A percentile compares a stretch with the other conserved stretches of the same genome.
Conservation (phyloP, 768 basidiomycete species). For the Suillus americanus region DNA sequence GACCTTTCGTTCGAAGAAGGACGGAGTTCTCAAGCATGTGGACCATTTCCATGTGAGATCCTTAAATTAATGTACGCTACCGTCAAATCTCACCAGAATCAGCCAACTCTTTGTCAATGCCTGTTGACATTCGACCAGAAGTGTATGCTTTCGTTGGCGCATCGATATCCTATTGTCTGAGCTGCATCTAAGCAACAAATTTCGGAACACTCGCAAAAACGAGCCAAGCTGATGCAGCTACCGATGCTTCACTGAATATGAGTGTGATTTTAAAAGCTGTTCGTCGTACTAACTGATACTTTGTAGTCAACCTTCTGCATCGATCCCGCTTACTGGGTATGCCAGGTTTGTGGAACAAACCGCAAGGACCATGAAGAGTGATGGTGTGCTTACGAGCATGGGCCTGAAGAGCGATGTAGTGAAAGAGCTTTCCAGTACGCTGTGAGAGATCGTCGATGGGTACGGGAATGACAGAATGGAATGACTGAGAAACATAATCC, state of each 20-base stretch:
- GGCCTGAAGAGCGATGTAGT: constrained; percentile 58
- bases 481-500: constrained; percentile 10
- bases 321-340: constrained; percentile 47
- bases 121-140: constrained; percentile 68
- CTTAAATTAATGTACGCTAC: background rate
- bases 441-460: constrained; percentile 60
- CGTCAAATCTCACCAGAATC: constrained; percentile 22
- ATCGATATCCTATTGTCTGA: constrained; percentile 1
- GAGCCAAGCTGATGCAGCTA: constrained; percentile 29
- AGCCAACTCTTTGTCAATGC: constrained; percentile 55
- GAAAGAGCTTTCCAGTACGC: constrained; percentile 51
- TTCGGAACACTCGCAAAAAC: constrained; percentile 56
- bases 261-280: constrained; percentile 7
- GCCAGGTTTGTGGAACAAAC: constrained; percentile 50
- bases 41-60: constrained; percentile 4
- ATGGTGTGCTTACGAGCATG: constrained; percentile 31
- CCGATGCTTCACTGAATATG: constrained; percentile 23
- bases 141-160: constrained; percentile 36
- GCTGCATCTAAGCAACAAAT: constrained; percentile 45
- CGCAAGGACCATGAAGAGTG: constrained; percentile 34
- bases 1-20: constrained; percentile 70
- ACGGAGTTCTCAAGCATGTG: constrained; percentile 45
- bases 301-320: constrained; percentile 41
- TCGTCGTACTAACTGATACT: background rate
- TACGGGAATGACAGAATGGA: constrained; percentile 26